phyloP scores from a whole-genome alignment of 805 yeast genomes.

The Lipomyces orientalis region DNA sequence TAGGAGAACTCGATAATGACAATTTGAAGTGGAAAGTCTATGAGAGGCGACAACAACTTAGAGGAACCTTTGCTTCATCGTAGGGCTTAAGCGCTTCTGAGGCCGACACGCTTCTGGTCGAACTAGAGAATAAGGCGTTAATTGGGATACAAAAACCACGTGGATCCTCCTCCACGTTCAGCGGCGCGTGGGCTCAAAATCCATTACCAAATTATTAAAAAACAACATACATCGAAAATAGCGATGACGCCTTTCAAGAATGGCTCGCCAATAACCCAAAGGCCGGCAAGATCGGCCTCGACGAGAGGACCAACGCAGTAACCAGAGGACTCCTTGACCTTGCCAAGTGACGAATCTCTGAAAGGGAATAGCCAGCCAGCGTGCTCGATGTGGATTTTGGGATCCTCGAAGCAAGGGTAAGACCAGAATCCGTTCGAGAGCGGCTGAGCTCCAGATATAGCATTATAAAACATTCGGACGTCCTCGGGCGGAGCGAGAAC shows the following conservation, averaged over 20 bases:
- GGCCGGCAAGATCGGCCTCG: constrained; percentile 35
- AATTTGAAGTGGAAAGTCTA: not conserved
- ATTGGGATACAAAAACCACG: not conserved
- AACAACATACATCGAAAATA: constrained; percentile 22
- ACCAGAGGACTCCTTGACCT: constrained; percentile 35
- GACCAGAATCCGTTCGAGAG: constrained; percentile 36
- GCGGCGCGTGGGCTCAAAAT: too few relatives aligned
- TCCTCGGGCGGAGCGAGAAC: constrained; percentile 37
- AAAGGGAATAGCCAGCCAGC: constrained; percentile 37
- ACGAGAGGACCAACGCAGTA: constrained; percentile 36
- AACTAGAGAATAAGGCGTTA: constrained; percentile 8
- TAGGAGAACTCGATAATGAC: not conserved
- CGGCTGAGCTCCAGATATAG: constrained; percentile 36
- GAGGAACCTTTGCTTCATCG: not conserved
- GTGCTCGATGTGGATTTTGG: constrained; percentile 34
- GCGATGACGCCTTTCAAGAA: constrained; percentile 30
- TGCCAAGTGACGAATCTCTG: constrained; percentile 30
- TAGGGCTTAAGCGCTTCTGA: constrained; percentile 14
- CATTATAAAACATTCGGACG: constrained; percentile 33
- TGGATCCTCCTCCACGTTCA: not conserved
- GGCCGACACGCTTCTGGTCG: constrained; percentile 29
- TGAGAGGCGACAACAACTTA: not conserved
- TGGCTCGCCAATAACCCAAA: constrained; percentile 37
- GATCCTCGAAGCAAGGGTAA: constrained; percentile 35
- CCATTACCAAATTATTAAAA: not conserved